A percentile compares a stretch with the other conserved stretches of the same genome.
Evolutionary conservation across 148 eudicot genomes (phyloP).

Genomic region (Chenopodium quinoa): DNA sequence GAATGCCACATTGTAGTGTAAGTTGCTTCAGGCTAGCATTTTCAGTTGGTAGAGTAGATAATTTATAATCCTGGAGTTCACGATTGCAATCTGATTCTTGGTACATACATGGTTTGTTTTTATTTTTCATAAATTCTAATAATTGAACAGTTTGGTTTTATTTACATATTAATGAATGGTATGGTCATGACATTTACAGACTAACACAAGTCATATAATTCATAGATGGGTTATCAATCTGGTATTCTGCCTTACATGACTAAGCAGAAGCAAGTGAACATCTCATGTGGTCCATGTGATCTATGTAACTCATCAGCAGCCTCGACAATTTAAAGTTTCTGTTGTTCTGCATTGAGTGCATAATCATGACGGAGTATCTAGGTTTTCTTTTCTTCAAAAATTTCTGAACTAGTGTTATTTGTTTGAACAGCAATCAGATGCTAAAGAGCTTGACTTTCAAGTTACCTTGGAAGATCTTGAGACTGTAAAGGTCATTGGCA

Average conservation of each 20-base stretch:
- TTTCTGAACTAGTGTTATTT: slow-evolving; percentile 17
- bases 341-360: slow-evolving; percentile 2
- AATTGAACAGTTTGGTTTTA: background rate
- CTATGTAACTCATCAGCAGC: background rate
- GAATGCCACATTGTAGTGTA: background rate
- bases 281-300: background rate
- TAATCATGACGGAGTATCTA: background rate
- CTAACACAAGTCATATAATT: too few relatives aligned
- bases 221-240: background rate
- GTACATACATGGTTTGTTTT: background rate
- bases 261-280: background rate
- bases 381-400: background rate
- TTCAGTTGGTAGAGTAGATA: background rate
- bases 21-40: background rate
- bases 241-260: background rate
- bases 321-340: background rate
- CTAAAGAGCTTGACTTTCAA: slow-evolving; percentile 75
- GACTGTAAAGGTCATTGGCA: slow-evolving; percentile 93
- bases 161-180: background rate
- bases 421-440: slow-evolving; percentile 61
- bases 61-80: background rate
- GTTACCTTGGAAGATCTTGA: slow-evolving; percentile 93
- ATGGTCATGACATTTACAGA: too few relatives aligned
- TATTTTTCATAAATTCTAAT: background rate
- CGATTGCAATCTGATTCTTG: background rate